Conservation (phyloP, 1,284 basidiomycete genomes). For the Mrakiaceae sp. region DNA sequence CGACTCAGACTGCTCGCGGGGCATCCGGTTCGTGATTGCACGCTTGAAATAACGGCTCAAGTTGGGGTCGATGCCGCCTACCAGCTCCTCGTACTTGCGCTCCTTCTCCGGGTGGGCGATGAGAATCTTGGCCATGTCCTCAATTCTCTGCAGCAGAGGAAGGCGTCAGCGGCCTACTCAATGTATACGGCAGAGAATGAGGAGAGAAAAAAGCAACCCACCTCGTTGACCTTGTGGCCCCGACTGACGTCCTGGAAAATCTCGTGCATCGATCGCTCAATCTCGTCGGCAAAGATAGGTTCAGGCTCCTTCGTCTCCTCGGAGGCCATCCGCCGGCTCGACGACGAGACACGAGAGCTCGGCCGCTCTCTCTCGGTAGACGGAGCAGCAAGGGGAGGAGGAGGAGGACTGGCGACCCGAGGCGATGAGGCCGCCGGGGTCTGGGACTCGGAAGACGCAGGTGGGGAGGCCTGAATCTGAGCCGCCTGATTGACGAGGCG, state of each 20-base stretch:
- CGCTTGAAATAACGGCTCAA: slow-evolving; percentile 11
- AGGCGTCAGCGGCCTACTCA: slow-evolving; percentile 45
- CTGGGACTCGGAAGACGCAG: background rate
- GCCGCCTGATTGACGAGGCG: background rate
- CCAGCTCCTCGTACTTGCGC: slow-evolving; percentile 65
- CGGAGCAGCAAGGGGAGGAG: background rate
- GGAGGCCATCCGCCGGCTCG: background rate
- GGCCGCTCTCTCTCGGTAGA: background rate
- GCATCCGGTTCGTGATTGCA: slow-evolving; percentile 9
- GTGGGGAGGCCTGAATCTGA: background rate
- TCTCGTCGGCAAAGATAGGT: background rate
- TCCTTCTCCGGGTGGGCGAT: slow-evolving; percentile 84
- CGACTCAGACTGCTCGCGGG: slow-evolving; percentile 1
- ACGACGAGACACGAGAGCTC: background rate
- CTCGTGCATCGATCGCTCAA: slow-evolving; percentile 12
- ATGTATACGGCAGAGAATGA: slow-evolving; percentile 40
- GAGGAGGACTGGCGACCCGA: background rate
- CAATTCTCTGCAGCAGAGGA: slow-evolving; percentile 80
- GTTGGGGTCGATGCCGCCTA: slow-evolving; percentile 4
- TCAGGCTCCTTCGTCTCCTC: background rate
- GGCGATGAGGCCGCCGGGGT: background rate
- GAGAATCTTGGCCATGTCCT: slow-evolving; percentile 88
- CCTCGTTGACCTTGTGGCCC: slow-evolving; percentile 31
- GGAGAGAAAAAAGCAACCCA: slow-evolving; percentile 35
- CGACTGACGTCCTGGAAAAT: slow-evolving; percentile 10